phyloP scores from a whole-genome alignment of 2,329 filamentous ascomycete genomes.

The Clarireedia monteithiana region DNA sequence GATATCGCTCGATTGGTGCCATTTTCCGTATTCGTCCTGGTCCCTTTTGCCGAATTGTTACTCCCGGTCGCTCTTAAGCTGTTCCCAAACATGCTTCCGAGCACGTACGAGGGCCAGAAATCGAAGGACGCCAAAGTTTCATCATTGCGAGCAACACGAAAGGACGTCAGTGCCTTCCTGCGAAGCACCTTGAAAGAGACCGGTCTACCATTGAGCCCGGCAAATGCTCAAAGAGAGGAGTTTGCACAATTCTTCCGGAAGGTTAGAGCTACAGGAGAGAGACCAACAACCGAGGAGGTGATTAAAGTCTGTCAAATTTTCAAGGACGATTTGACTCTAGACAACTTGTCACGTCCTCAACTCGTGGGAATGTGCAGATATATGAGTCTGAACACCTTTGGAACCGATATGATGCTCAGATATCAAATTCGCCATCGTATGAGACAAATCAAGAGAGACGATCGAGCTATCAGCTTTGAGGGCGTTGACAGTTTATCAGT shows the following conservation, averaged over 20 bases:
- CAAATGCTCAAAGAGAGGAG: constrained; percentile 84
- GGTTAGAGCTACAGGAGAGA: constrained; percentile 82
- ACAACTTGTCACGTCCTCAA: constrained; percentile 93
- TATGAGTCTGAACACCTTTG: constrained; percentile 95
- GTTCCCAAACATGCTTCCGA: constrained; percentile 95
- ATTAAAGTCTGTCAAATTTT: constrained; percentile 99
- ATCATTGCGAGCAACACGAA: constrained; percentile 73
- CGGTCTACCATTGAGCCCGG: constrained; percentile 78
- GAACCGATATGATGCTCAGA: constrained; percentile 94
- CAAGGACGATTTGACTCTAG: constrained; percentile 92
- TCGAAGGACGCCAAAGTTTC: constrained; percentile 84
- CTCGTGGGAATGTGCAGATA: constrained; percentile 97
- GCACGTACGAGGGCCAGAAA: constrained; percentile 90
- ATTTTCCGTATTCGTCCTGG: constrained; percentile 94
- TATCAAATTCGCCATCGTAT: constrained; percentile 97
- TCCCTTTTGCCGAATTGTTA: constrained; percentile 90
- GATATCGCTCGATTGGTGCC: constrained; percentile 88
- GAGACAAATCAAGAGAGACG: constrained; percentile 98
- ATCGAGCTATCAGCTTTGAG: constrained; percentile 88
- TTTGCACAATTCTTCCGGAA: constrained; percentile 98
- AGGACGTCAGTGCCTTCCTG: constrained; percentile 88
- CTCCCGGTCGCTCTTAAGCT: constrained; percentile 86
- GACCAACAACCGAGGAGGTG: constrained; percentile 80
- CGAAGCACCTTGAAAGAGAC: constrained; percentile 84
- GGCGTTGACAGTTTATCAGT: constrained; percentile 92